Evolutionary conservation across 805 yeast species (phyloP), one percentile per base, ranked within the genome.

Genomic region (Hanseniaspora meyeri): DNA sequence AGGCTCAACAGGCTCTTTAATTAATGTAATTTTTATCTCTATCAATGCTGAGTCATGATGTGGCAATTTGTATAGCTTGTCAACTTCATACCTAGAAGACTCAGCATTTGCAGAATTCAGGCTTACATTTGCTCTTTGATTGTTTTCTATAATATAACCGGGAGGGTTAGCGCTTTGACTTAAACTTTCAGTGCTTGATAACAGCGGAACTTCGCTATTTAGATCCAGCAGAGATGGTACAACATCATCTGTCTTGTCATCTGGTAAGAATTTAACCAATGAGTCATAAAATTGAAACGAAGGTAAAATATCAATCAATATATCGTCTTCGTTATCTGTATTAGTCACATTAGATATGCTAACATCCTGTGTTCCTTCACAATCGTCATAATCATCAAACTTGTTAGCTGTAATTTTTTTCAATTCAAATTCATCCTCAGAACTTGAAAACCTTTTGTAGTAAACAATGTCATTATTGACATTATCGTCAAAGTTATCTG

Each of bases 271-370:
- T 46, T 66, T 59, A 49, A 63, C 66, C 31, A 64, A 47, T n/a
- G 63, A 59, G 40, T 64, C 60, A 48, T 63, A 64, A 61, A 64
- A 62, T 56, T 64, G 64, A 49, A 64, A 64, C 1, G 66, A 63
- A 4, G 67, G 67, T 27, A 64, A 45, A 6, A 64, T 62, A 46
- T 63, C 65, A 1, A 64, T 58, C 14, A 61, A 42, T n/a, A 57
- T 14, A 8, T 43, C 49, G 5, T 49, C 50, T 1, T 36, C 31
- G 17, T 31, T 27, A 19, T 42, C 49, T 9, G 17, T 27, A 16
- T 11, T 24, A 43, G 8, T 9, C 12, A 11, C 16, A n/a, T 43
- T 27, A n/a, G 9, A 14, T 6, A 29, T 40, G 8, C 40, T n/a
- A 19, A 5, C 31, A 43, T 43, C 31, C 1, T n/a, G 16, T 34